Percentiles rank a stretch among this genome's conserved stretches.
Conservation (phyloP, 2,329 filamentous ascomycete species). For the Colletotrichum camelliae region DNA sequence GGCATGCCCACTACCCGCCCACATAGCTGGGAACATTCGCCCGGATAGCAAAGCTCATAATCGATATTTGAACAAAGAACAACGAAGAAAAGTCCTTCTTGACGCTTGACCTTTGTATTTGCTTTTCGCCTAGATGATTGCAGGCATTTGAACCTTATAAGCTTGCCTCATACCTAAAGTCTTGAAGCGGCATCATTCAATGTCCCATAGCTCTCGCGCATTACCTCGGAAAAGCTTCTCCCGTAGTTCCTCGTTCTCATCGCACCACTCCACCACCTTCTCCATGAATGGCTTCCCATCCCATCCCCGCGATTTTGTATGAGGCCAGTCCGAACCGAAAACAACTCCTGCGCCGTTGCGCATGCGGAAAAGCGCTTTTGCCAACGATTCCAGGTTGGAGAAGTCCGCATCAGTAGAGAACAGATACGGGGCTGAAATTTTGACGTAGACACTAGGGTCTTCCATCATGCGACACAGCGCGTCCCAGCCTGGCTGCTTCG, state of each 20-base stretch:
- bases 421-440: not conserved
- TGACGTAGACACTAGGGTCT: not conserved
- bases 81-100: no score
- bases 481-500: not conserved
- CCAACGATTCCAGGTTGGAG: not conserved
- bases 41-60: no score
- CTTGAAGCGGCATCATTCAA: not conserved
- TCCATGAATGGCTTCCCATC: not conserved
- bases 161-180: not conserved
- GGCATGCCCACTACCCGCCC: no score
- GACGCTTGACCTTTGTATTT: no score
- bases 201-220: not conserved
- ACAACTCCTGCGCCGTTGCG: not conserved
- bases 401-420: not conserved
- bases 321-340: not conserved
- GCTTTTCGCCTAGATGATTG: no score
- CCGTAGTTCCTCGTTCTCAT: not conserved
- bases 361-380: not conserved
- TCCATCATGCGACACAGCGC: not conserved
- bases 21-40: no score
- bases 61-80: no score
- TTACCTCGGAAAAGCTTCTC: not conserved
- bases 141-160: not conserved
- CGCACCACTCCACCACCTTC: not conserved
- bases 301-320: not conserved